Evolutionary conservation across 495 filamentous ascomycete genomes (phyloP).

Genomic region (Penicillium crystallinum): DNA sequence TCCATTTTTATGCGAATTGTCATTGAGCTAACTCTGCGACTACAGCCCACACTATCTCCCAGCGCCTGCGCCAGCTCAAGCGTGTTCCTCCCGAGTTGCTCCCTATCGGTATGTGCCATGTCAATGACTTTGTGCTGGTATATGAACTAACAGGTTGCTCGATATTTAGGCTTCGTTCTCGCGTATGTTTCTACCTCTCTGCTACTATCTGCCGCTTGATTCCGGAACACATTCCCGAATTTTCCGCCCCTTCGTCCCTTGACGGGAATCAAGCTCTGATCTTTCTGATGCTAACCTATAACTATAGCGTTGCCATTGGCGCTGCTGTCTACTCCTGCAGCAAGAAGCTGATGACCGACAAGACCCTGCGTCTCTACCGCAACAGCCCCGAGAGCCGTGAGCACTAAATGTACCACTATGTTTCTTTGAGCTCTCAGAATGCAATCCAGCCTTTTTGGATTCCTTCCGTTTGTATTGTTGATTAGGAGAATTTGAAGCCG

Average conservation of each 20-base stretch:
- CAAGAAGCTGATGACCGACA: conserved; percentile 82
- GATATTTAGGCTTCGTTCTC: conserved; percentile 70
- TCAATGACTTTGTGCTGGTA: background rate
- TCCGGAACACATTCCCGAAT: conserved; percentile 10
- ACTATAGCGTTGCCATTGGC: conserved; percentile 54
- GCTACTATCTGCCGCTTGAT: conserved; percentile 11
- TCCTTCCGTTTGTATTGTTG: conserved; percentile 34
- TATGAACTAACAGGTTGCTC: conserved; percentile 18
- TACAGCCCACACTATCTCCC: conserved; percentile 92
- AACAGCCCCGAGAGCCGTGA: conserved; percentile 46
- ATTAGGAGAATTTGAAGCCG: conserved; percentile 25
- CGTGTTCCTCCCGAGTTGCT: conserved; percentile 90
- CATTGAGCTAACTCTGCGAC: conserved; percentile 28
- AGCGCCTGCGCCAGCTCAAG: conserved; percentile 82
- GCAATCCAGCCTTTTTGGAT: conserved; percentile 27
- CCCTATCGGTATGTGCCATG: conserved; percentile 70
- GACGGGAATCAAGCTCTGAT: background rate
- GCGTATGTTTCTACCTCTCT: conserved; percentile 43
- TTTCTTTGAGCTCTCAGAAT: conserved; percentile 33
- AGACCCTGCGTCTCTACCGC: conserved; percentile 74
- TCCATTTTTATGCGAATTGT: background rate
- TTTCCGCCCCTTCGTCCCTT: conserved; percentile 9
- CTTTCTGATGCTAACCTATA: conserved; percentile 21
- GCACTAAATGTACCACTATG: conserved; percentile 43
- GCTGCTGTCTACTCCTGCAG: conserved; percentile 74